These are phyloP conservation scores for Colletotrichum sp. DNA, from an alignment of 2,329 filamentous ascomycete genomes.

Conservation along the genomic window DNA sequence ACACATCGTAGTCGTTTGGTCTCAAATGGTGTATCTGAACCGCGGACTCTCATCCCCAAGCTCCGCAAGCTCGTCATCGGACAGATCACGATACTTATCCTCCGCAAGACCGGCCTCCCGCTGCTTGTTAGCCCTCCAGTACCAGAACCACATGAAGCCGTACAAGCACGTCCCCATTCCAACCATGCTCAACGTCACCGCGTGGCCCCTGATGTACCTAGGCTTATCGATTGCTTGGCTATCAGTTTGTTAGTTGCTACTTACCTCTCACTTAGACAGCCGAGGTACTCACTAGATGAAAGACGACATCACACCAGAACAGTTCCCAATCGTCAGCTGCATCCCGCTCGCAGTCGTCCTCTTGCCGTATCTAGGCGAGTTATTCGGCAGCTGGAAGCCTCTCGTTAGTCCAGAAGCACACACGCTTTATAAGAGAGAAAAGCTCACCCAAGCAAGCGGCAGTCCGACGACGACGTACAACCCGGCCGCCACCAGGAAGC, in stretches of 20 bases:
- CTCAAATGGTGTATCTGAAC: constrained; percentile 49
- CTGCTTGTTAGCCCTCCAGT: constrained; percentile 47
- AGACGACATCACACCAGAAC: constrained; percentile 59
- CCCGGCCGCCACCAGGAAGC: constrained; percentile 77
- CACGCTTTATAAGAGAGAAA: not conserved
- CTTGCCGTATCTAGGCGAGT: constrained; percentile 78
- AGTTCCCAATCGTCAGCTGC: constrained; percentile 74
- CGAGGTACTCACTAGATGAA: constrained; percentile 16
- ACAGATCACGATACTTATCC: constrained; percentile 43
- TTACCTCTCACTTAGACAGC: no score
- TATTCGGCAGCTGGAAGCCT: constrained; percentile 51
- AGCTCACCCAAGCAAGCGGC: constrained; percentile 58
- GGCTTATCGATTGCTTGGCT: constrained; percentile 55
- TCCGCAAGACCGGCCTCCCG: constrained; percentile 43
- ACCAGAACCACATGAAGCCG: constrained; percentile 38
- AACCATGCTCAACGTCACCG: constrained; percentile 41
- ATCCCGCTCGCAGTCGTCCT: constrained; percentile 74
- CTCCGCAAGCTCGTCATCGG: constrained; percentile 53
- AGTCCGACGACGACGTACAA: constrained; percentile 67
- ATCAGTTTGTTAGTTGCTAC: not conserved
- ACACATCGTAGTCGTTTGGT: not conserved
- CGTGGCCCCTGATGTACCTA: constrained; percentile 67
- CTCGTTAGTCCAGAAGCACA: not conserved
- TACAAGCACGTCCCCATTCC: constrained; percentile 35
- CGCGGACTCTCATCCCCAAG: constrained; percentile 58